phyloP scores from a whole-genome alignment of 2,329 filamentous ascomycete species.

The Ophiostoma montium region DNA sequence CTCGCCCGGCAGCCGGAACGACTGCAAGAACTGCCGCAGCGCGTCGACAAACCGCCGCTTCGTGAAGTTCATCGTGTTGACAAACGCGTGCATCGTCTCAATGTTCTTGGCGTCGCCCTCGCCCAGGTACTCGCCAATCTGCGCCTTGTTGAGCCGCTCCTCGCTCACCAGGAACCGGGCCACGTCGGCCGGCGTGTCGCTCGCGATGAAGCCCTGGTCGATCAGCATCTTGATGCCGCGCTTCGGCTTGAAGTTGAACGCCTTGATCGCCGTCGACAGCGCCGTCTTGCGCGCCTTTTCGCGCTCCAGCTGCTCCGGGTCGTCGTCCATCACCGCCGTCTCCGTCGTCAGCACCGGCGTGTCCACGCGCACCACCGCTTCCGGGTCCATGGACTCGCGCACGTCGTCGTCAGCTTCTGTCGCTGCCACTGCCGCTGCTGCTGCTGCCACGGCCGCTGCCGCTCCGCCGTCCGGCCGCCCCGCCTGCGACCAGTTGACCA shows the following conservation, averaged over 20 bases:
- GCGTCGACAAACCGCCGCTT: constrained; percentile 89
- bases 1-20: constrained; percentile 88
- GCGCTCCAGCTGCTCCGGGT: constrained; percentile 86
- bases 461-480: constrained; percentile 42
- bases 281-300: constrained; percentile 92
- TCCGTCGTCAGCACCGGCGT: constrained; percentile 41
- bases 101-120: constrained; percentile 90
- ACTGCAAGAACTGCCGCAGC: constrained; percentile 79
- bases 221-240: constrained; percentile 75
- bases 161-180: constrained; percentile 70
- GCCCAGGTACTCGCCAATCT: constrained; percentile 86
- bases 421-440: constrained; percentile 28
- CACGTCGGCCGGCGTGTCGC: constrained; percentile 65
- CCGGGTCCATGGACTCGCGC: constrained; percentile 65
- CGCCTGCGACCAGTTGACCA: constrained; percentile 77
- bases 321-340: constrained; percentile 60
- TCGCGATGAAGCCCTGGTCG: constrained; percentile 74
- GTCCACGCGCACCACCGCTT: constrained; percentile 48
- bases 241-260: constrained; percentile 98
- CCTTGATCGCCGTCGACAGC: constrained; percentile 70
- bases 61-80: constrained; percentile 86
- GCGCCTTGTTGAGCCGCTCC: constrained; percentile 76
- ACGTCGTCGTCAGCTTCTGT: constrained; percentile 38
- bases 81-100: constrained; percentile 96
- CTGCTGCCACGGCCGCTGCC: constrained; percentile 11